Evolutionary conservation across 2,329 filamentous ascomycete genomes (phyloP).

Genomic region (Diaporthe eres): DNA sequence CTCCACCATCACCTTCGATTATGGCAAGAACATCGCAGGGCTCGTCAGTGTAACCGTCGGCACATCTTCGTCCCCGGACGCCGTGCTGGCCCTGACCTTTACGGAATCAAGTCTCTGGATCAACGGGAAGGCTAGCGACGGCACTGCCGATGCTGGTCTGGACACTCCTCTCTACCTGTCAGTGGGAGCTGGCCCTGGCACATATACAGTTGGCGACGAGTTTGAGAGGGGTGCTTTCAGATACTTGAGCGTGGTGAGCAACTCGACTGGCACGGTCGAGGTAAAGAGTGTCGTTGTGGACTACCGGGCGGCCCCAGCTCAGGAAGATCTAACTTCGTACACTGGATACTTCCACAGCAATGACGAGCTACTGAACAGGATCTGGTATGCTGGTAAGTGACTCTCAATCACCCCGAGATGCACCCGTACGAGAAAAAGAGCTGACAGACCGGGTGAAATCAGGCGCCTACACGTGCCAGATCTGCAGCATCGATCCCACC

Average conservation of each 20-base stretch:
- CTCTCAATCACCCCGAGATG: slow-evolving; percentile 52
- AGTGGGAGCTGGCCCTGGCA: slow-evolving; percentile 36
- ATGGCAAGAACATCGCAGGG: slow-evolving; percentile 55
- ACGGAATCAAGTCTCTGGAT: slow-evolving; percentile 62
- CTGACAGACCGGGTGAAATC: not conserved
- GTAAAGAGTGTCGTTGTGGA: slow-evolving; percentile 55
- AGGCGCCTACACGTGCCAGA: slow-evolving; percentile 24
- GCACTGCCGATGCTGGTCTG: slow-evolving; percentile 41
- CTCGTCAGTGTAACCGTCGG: slow-evolving; percentile 52
- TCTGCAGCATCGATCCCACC: slow-evolving; percentile 44
- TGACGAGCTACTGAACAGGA: slow-evolving; percentile 64
- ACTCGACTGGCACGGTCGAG: slow-evolving; percentile 47
- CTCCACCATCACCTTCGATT: slow-evolving; percentile 56
- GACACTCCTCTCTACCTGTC: slow-evolving; percentile 37
- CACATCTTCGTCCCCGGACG: slow-evolving; percentile 45
- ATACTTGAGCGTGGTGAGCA: slow-evolving; percentile 53
- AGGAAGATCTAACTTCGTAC: slow-evolving; percentile 62
- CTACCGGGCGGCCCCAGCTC: slow-evolving; percentile 56
- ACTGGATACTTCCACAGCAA: slow-evolving; percentile 67
- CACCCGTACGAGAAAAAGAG: slow-evolving; percentile 36
- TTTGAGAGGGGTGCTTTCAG: slow-evolving; percentile 56
- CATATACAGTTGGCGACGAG: slow-evolving; percentile 48
- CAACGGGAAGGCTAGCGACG: slow-evolving; percentile 59
- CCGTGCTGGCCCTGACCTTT: slow-evolving; percentile 55
- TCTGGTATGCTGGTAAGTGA: slow-evolving; percentile 69